phyloP scores from a whole-genome alignment of 257 asterid species.

The Mitragyna speciosa region DNA sequence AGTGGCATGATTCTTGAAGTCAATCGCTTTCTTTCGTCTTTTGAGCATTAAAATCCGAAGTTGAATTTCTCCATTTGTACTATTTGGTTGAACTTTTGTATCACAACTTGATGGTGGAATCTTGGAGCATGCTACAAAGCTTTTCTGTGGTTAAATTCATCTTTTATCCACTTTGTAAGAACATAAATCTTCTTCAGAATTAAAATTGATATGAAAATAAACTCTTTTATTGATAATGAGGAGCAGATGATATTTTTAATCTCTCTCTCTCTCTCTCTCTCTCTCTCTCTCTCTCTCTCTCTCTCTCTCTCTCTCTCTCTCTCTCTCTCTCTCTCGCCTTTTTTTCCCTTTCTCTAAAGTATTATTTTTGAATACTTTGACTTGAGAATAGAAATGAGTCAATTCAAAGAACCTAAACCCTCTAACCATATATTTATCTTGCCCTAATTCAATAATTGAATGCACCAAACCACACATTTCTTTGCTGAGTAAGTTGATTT shows the following conservation, averaged over 20 bases:
- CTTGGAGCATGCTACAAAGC: conserved; percentile 27
- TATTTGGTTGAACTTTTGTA: conserved; percentile 8
- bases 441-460: background rate
- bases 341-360: too few relatives aligned
- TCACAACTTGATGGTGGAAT: conserved; percentile 25
- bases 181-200: background rate
- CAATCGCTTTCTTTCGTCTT: conserved; percentile 27
- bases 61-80: conserved; percentile 32
- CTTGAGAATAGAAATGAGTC: background rate
- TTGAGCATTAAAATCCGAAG: conserved; percentile 22
- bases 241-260: background rate
- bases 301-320: too few relatives aligned
- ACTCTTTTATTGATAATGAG: background rate
- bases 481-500: background rate
- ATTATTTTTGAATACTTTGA: background rate
- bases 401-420: background rate
- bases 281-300: too few relatives aligned
- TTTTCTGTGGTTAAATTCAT: background rate
- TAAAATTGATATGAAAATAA: background rate
- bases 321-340: too few relatives aligned
- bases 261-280: background rate
- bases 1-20: conserved; percentile 28
- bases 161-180: background rate
- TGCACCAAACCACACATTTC: background rate
- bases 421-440: background rate